These are phyloP conservation scores for Hypoxylon perforatum DNA, from an alignment of 495 filamentous ascomycete species.

Conservation along the genomic window DNA sequence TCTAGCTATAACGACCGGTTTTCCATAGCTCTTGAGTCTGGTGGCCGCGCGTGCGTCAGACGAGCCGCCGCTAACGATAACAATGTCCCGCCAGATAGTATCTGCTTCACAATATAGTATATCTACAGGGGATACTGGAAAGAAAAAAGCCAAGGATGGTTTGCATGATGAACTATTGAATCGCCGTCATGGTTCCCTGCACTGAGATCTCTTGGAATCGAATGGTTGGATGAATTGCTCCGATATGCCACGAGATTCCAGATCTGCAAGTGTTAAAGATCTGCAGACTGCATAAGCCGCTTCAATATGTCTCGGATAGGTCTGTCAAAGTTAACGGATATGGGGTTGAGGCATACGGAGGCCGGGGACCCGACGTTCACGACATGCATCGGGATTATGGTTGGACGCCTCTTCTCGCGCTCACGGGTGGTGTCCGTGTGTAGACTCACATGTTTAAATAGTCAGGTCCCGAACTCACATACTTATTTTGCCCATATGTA, in stretches of 20 bases:
- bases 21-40: slow-evolving; percentile 50
- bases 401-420: not conserved
- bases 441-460: not conserved
- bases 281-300: not conserved
- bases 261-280: not conserved
- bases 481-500: too few species aligned
- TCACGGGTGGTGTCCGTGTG: not conserved
- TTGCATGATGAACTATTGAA: not conserved
- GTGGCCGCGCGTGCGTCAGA: slow-evolving; percentile 61
- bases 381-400: not conserved
- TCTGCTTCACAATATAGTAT: not conserved
- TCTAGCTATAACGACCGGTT: slow-evolving; percentile 53
- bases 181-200: not conserved
- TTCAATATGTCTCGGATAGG: too few species aligned
- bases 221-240: not conserved
- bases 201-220: not conserved
- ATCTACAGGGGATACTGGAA: not conserved
- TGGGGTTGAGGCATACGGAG: too few species aligned
- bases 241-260: not conserved
- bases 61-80: slow-evolving; percentile 59
- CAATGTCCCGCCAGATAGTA: slow-evolving; percentile 51
- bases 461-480: not conserved
- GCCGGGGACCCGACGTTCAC: not conserved
- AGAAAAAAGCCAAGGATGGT: not conserved
- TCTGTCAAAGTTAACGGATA: too few species aligned